Evolutionary conservation across 106 monocot genomes (phyloP), one percentile per base, ranked within the genome.

Genomic region (Dendrobium officinale): DNA sequence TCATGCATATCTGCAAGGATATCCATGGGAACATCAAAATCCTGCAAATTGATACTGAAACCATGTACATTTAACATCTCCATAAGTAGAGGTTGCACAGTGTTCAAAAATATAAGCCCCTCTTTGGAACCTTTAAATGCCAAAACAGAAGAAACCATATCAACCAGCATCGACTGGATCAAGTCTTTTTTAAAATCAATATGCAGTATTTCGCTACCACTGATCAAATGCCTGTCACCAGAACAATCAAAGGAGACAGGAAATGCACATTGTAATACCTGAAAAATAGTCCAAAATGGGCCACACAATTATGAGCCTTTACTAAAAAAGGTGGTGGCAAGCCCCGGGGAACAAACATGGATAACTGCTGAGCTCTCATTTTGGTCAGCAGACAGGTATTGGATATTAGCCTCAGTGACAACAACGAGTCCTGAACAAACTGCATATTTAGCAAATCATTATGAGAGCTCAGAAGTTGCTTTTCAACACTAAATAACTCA

Each of bases 381-480:
- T 86, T 98, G 19, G 44, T 88, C 67, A 95, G 81, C 54, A 95
- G 89, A 11, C 79, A 78, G 43, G 33, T 51, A 4, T 79, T 79
- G 7, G 75, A 81, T 79, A 91, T 86, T 45, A 89, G 41, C 80
- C 87, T 98, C 42, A 98, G 82, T 22, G 92, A 82, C 29, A 98
- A 84, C 49, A 92, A 80, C n/a, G 92, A 81, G 77, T 98, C 98
- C 77, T 86, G 84, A 67, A 78, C 91, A 24, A 98, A 74, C 72
- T 95, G 88, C 33, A 98, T 64, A 79, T 92, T 95, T 9, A 98
- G 70, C 13, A 82, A 83, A 7, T 89, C 92, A 87, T 77, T 89
- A 64, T 98, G 95, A n/a, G 98, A 95, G 82, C 92, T 92, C 42
- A 91, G 80, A 31, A 95, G 55, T 27, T 95, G 98, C 9, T 91